Evolutionary conservation across 2,329 filamentous ascomycete genomes (phyloP).

Genomic region (Sporothrix brasiliensis): DNA sequence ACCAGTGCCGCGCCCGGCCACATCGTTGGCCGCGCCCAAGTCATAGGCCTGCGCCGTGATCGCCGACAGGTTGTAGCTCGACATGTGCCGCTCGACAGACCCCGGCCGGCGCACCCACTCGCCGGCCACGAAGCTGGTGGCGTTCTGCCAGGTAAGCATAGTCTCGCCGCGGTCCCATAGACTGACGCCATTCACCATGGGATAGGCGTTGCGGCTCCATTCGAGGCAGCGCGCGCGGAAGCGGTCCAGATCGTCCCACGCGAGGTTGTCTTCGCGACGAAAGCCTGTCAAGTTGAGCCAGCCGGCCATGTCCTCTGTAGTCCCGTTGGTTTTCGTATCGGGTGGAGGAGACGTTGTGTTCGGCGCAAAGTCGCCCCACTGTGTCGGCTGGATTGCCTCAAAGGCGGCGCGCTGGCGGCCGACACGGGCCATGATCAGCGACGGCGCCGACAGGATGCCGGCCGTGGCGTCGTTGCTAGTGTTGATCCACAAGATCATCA

Average conservation of each 20-base stretch:
- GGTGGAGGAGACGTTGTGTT: slow-evolving; percentile 37
- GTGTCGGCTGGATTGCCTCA: slow-evolving; percentile 57
- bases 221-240: slow-evolving; percentile 68
- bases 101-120: slow-evolving; percentile 67
- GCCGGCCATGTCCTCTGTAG: slow-evolving; percentile 36
- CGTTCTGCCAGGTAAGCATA: slow-evolving; percentile 70
- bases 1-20: not conserved
- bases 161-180: slow-evolving; percentile 42
- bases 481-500: slow-evolving; percentile 53
- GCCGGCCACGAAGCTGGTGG: slow-evolving; percentile 76
- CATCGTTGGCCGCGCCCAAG: slow-evolving; percentile 30
- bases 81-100: slow-evolving; percentile 51
- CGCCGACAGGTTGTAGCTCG: slow-evolving; percentile 64
- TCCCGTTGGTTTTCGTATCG: slow-evolving; percentile 37
- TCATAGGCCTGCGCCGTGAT: slow-evolving; percentile 67
- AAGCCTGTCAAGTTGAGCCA: slow-evolving; percentile 78
- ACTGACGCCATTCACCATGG: slow-evolving; percentile 33
- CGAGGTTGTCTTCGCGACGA: slow-evolving; percentile 70
- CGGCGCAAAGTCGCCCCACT: slow-evolving; percentile 64
- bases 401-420: slow-evolving; percentile 57
- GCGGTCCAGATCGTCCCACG: slow-evolving; percentile 71
- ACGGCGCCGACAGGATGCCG: slow-evolving; percentile 49
- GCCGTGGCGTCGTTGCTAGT: slow-evolving; percentile 48
- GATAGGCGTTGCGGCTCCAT: slow-evolving; percentile 59
- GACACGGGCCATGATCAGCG: slow-evolving; percentile 52